phyloP scores from a whole-genome alignment of 768 basidiomycete species.

The Crassisporium funariophilum region DNA sequence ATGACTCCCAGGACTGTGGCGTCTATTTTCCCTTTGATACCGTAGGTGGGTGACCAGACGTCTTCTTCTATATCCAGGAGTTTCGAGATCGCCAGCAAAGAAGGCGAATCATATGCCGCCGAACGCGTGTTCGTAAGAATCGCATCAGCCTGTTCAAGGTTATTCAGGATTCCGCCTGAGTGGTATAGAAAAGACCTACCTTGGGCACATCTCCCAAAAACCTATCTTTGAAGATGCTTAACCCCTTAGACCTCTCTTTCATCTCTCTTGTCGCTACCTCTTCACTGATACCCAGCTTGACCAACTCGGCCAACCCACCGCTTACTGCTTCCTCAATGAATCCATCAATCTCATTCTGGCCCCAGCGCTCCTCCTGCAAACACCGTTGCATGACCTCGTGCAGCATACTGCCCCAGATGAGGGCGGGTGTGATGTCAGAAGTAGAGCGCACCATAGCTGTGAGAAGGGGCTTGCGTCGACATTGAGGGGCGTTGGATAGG shows the following conservation, averaged over 20 bases:
- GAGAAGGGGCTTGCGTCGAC: conserved; percentile 85
- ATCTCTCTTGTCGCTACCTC: conserved; percentile 71
- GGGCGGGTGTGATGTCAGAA: conserved; percentile 61
- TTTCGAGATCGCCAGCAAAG: conserved; percentile 70
- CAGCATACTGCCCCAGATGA: conserved; percentile 91
- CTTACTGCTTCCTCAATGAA: conserved; percentile 58
- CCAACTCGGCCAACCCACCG: conserved; percentile 58
- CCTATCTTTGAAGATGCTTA: conserved; percentile 61
- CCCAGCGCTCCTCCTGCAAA: conserved; percentile 63
- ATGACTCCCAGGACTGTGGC: conserved; percentile 79
- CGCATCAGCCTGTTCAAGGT: conserved; percentile 53
- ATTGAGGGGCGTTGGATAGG: conserved; percentile 80
- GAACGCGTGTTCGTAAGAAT: conserved; percentile 70
- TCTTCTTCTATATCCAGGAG: conserved; percentile 94
- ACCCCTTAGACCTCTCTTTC: conserved; percentile 59
- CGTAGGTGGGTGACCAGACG: conserved; percentile 95
- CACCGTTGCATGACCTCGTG: conserved; percentile 91
- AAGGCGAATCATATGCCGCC: conserved; percentile 42
- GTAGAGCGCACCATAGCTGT: conserved; percentile 60
- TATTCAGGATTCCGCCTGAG: too few species aligned
- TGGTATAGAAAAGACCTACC: conserved; percentile 42
- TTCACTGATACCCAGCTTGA: conserved; percentile 58
- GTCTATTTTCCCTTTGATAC: conserved; percentile 94
- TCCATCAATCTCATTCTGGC: conserved; percentile 58
- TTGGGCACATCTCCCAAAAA: conserved; percentile 70